Conservation (phyloP, 345 rosid genomes). For the Hibiscus trionum region DNA sequence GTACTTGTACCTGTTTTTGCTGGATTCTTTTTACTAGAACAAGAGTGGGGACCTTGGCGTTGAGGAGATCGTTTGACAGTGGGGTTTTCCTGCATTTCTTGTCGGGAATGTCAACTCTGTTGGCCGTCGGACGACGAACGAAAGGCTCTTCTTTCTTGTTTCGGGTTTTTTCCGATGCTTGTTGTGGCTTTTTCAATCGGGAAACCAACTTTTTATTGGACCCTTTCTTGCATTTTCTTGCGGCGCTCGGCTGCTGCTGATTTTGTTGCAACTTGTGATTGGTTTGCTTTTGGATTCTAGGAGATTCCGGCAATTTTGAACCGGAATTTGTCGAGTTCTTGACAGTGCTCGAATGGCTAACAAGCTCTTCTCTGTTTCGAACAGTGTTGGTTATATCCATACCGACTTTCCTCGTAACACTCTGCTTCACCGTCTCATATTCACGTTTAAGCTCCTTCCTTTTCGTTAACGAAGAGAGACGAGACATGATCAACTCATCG, state of each 20-base stretch:
- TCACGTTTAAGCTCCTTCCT: conserved; percentile 42
- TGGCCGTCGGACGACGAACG: conserved; percentile 31
- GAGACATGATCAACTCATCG: conserved; percentile 34
- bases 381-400: conserved; percentile 69
- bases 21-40: conserved; percentile 63
- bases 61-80: conserved; percentile 34
- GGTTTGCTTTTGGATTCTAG: conserved; percentile 14
- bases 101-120: conserved; percentile 36
- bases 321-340: no score
- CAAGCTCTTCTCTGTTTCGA: conserved; percentile 35
- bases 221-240: conserved; percentile 32
- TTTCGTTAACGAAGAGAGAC: conserved; percentile 26
- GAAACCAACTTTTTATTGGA: conserved; percentile 25
- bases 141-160: conserved; percentile 70
- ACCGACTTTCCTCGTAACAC: conserved; percentile 55
- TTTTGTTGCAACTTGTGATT: neutral
- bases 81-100: conserved; percentile 56
- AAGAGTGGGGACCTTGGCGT: conserved; percentile 38
- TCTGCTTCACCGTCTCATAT: conserved; percentile 46
- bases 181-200: conserved; percentile 35
- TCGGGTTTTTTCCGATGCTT: conserved; percentile 25
- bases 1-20: conserved; percentile 43
- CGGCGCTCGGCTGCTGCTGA: conserved; percentile 16
- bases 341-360: conserved; percentile 12
- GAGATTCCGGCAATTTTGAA: neutral